These are phyloP conservation scores for Hypoxylon fuscum DNA, from an alignment of 495 filamentous ascomycete species.

Conservation along the genomic window DNA sequence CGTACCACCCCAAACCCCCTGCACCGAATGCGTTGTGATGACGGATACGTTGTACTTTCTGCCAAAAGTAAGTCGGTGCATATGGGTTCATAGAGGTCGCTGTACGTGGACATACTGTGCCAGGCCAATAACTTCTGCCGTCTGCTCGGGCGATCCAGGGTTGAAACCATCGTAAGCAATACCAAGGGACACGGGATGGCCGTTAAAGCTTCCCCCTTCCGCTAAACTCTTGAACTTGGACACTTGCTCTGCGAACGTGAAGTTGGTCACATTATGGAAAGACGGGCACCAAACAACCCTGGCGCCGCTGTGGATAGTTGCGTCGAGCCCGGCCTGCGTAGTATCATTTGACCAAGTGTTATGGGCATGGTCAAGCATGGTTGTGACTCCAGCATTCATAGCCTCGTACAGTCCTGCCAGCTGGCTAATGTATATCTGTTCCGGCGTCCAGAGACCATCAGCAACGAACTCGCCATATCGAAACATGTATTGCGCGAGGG, in stretches of 20 bases:
- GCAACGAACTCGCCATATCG: conserved; percentile 21
- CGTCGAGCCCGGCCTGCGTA: conserved; percentile 48
- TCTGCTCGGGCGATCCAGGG: no score
- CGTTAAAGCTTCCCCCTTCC: no score
- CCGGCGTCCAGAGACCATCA: conserved; percentile 50
- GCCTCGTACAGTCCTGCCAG: conserved; percentile 62
- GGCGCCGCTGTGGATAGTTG: conserved; percentile 51
- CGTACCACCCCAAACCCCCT: no score
- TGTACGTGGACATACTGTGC: no score
- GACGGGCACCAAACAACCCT: conserved; percentile 52
- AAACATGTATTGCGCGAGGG: conserved; percentile 40
- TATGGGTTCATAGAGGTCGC: no score
- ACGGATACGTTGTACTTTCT: no score
- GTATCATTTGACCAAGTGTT: conserved; percentile 55
- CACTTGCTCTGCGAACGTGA: conserved; percentile 42
- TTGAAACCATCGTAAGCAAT: no score
- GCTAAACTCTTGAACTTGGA: conserved; percentile 42
- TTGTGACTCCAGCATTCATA: conserved; percentile 66
- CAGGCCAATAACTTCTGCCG: no score
- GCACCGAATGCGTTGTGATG: no score
- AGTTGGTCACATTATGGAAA: conserved; percentile 36
- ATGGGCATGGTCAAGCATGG: conserved; percentile 66
- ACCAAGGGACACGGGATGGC: no score
- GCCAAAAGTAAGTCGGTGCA: no score
- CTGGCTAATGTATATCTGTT: conserved; percentile 64